phyloP scores from a whole-genome alignment of 352 stramenopile genomes.

The Globisporangium recalcitrans region DNA sequence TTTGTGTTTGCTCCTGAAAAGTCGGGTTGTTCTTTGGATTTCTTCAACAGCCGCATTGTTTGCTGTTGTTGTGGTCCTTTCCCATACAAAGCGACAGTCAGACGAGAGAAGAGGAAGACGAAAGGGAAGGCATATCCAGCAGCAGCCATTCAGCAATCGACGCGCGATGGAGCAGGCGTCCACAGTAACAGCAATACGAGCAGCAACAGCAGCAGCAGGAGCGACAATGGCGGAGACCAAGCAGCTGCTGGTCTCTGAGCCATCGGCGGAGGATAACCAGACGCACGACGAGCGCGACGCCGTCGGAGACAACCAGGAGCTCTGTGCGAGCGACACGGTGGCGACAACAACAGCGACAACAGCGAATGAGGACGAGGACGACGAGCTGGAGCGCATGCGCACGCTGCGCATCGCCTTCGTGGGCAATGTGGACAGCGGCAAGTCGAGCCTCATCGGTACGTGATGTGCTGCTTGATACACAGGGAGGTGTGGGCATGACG shows the following conservation, averaged over 20 bases:
- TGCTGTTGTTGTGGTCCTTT: neutral
- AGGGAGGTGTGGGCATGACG: neutral
- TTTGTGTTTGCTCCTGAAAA: too few species aligned
- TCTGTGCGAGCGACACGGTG: neutral
- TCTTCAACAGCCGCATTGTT: conserved; percentile 5
- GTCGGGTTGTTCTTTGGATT: conserved; percentile 12
- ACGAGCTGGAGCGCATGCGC: conserved; percentile 42
- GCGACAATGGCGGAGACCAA: conserved; percentile 1
- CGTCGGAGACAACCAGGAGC: conserved; percentile 6
- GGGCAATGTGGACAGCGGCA: conserved; percentile 91
- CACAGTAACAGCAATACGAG: neutral
- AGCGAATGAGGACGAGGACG: conserved; percentile 10
- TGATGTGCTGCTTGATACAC: neutral
- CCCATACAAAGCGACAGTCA: neutral
- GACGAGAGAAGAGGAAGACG: neutral
- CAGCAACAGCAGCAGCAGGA: neutral
- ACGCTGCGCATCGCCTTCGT: conserved; percentile 87
- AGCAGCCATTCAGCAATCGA: conserved; percentile 7
- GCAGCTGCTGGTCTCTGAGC: neutral
- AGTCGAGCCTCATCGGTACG: conserved; percentile 88
- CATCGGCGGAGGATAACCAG: conserved; percentile 3
- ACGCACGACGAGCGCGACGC: neutral
- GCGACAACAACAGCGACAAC: conserved; percentile 3
- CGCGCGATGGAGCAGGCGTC: conserved; percentile 5
- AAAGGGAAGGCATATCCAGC: neutral